phyloP scores from a whole-genome alignment of 1,139 yeast genomes.

The Kazachstania sp. region DNA sequence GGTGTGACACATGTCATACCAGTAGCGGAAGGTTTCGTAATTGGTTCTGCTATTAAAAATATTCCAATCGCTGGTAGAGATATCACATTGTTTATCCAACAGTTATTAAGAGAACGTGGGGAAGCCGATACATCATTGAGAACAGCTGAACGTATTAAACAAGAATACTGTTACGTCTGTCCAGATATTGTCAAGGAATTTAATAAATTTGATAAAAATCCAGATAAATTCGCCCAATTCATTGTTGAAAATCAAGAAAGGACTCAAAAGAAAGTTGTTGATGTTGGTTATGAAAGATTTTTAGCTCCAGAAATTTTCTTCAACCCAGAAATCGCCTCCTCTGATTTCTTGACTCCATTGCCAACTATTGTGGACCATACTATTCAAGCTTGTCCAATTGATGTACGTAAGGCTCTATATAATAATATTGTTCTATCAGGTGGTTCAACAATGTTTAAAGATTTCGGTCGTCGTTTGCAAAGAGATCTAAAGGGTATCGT shows the following conservation, averaged over 20 bases:
- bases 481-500: constrained; percentile 85
- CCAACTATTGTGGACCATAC: constrained; percentile 93
- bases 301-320: constrained; percentile 98
- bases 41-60: constrained; percentile 93
- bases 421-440: constrained; percentile 92
- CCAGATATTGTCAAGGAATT: constrained; percentile 97
- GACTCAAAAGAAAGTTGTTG: constrained; percentile 58
- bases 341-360: constrained; percentile 90
- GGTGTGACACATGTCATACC: constrained; percentile 99
- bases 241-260: constrained; percentile 76
- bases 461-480: constrained; percentile 94
- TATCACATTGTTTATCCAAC: constrained; percentile 87
- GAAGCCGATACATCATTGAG: constrained; percentile 88
- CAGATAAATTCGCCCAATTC: constrained; percentile 89
- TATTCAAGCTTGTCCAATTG: constrained; percentile 92
- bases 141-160: constrained; percentile 95
- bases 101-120: constrained; percentile 90
- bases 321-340: constrained; percentile 93
- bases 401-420: constrained; percentile 93
- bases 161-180: constrained; percentile 92
- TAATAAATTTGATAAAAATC: constrained; percentile 86
- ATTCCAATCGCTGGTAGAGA: constrained; percentile 99
- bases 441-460: constrained; percentile 98
- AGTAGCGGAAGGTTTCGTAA: constrained; percentile 98
- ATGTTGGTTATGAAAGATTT: constrained; percentile 94